phyloP scores from a whole-genome alignment of 1,284 basidiomycete species.

The Fomitopsis palustris region DNA sequence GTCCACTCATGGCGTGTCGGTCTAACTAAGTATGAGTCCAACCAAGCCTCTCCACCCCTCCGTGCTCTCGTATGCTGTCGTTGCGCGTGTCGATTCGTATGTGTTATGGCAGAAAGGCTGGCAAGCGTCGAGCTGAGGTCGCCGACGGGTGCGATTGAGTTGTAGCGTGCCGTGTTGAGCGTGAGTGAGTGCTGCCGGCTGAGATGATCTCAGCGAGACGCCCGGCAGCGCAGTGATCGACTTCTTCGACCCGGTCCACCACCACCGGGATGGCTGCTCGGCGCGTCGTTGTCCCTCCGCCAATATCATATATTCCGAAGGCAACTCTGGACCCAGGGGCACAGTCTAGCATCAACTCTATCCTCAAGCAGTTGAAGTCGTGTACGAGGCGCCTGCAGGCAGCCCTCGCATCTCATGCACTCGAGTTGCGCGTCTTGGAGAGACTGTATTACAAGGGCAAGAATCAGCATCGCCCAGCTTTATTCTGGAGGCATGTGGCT shows the following conservation, averaged over 20 bases:
- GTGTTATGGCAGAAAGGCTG: not conserved
- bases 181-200: not conserved
- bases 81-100: not conserved
- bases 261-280: slow-evolving; percentile 18
- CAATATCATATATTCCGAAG: slow-evolving; percentile 31
- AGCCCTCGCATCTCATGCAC: slow-evolving; percentile 38
- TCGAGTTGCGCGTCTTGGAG: slow-evolving; percentile 61
- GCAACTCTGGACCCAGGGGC: slow-evolving; percentile 30
- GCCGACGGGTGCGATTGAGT: not conserved
- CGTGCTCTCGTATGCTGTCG: not conserved
- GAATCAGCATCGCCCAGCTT: slow-evolving; percentile 69
- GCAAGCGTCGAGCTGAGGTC: not conserved
- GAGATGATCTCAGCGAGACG: not conserved
- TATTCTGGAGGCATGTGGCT: slow-evolving; percentile 65
- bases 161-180: not conserved
- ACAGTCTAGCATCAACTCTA: slow-evolving; percentile 45
- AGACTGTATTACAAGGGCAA: slow-evolving; percentile 76
- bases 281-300: slow-evolving; percentile 19
- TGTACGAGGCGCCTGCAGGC: slow-evolving; percentile 48
- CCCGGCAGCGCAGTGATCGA: not conserved
- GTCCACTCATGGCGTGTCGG: slow-evolving; percentile 45
- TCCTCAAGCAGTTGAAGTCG: slow-evolving; percentile 58
- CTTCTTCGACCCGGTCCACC: slow-evolving; percentile 1
- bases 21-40: not conserved
- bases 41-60: not conserved